Base-by-base conservation (phyloP, 305 asterid genomes). In the Galium porrigens region DNA sequence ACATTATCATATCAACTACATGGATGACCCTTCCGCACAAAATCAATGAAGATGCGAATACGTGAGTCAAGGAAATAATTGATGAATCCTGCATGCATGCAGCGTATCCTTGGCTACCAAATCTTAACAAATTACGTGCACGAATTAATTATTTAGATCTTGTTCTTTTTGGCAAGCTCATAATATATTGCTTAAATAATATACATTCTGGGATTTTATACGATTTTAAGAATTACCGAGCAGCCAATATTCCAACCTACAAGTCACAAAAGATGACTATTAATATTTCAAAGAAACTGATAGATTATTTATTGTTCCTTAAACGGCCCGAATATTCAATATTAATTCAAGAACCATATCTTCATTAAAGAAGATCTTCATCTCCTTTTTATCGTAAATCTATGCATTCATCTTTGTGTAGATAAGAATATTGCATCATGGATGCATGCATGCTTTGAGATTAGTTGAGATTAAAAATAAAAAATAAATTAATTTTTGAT, bases 321-420 rank as follows among this genome's bases (percentile, higher is more conserved):
- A 36, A 68, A 68, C 54, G 44, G n/a, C 30, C 54, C 62, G 61
- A 68, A 51, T 59, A 48, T 46, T 46, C 54, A 10, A 49, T 14
- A 53, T 18, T 53, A 53, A 48, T 59, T 58, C 67, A 60, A 14
- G 61, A 68, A 59, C 27, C 67, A 34, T 49, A 68, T 60, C 67
- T 68, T 20, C 48, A 25, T 51, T 51, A 33, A 36, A 27, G 54
- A 61, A 51, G 42, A 17, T 52, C 12, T 52, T 20, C 29, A 20
- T 52, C 57, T 52, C 12, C 59, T 6, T 68, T 48, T 12, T 12
- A 59, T 59, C 52, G 10, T 12, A 58, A 6, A 46, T 18, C 37
- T 3, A 15, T 0, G 12, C 15, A 29, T 57, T 10, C 44, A 27
- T 44, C 3, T 36, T 36, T 36, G 0, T 4, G 20, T 27, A 29